Evolutionary conservation across 768 basidiomycete species (phyloP).

Genomic region (Mrakia frigida): DNA sequence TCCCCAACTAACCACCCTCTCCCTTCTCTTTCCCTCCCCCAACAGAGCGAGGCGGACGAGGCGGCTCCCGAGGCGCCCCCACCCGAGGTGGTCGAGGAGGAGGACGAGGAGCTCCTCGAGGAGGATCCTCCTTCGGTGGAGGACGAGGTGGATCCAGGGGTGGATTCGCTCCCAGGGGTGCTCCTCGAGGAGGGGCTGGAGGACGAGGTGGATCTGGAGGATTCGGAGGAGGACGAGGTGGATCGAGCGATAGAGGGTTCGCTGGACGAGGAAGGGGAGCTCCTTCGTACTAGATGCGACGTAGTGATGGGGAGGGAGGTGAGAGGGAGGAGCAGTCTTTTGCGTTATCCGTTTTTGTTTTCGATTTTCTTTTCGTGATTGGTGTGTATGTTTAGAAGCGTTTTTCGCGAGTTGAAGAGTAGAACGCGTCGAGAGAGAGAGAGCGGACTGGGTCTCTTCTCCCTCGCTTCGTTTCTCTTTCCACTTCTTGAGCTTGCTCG

Average conservation of each 20-base stretch:
- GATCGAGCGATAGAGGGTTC: constrained; percentile 27
- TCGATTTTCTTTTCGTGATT: not conserved
- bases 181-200: constrained; percentile 37
- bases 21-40: not conserved
- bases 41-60: constrained; percentile 38
- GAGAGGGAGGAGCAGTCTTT: not conserved
- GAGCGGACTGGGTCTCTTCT: too few relatives aligned
- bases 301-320: too few relatives aligned
- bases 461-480: too few relatives aligned
- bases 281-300: constrained; percentile 36
- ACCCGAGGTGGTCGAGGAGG: constrained; percentile 42
- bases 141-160: constrained; percentile 42
- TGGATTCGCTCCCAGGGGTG: constrained; percentile 39
- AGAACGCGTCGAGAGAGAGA: too few relatives aligned
- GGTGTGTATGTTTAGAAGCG: too few relatives aligned
- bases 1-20: constrained; percentile 41
- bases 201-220: constrained; percentile 35
- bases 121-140: constrained; percentile 26
- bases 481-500: too few relatives aligned
- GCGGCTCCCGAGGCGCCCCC: constrained; percentile 43
- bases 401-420: too few relatives aligned
- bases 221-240: constrained; percentile 31
- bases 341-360: constrained; percentile 1
- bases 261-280: constrained; percentile 34
- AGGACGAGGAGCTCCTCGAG: constrained; percentile 42